Conservation (phyloP, 306 rosid species). For the Abrus pulchellus region DNA sequence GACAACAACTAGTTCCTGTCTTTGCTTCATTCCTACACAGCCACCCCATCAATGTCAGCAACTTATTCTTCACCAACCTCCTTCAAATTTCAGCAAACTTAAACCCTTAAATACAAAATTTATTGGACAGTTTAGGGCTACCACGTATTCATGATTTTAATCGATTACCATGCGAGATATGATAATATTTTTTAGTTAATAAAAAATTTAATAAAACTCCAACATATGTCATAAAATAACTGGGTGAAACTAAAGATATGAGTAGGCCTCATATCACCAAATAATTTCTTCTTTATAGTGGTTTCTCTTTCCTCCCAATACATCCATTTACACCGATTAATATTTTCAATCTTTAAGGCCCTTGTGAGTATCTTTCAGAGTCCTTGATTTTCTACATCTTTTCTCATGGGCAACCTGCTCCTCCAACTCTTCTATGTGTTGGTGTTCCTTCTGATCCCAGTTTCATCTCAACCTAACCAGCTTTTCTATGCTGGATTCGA, state of each 20-base stretch:
- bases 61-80: conserved; percentile 23
- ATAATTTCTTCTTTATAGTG: background rate
- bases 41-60: background rate
- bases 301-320: background rate
- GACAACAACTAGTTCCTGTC: conserved; percentile 1
- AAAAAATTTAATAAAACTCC: too few relatives aligned
- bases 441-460: conserved; percentile 49
- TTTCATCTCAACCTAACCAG: conserved; percentile 50
- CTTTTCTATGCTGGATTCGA: conserved; percentile 69
- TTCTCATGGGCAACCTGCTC: conserved; percentile 51
- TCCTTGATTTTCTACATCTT: background rate
- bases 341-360: background rate
- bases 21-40: background rate
- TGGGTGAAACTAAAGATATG: too few relatives aligned
- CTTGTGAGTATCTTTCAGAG: background rate
- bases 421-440: conserved; percentile 42
- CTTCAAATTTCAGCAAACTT: background rate
- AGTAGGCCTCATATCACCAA: too few relatives aligned
- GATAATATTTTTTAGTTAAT: too few relatives aligned
- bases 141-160: too few relatives aligned
- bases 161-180: too few relatives aligned
- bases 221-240: too few relatives aligned
- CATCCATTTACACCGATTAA: background rate
- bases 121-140: too few relatives aligned
- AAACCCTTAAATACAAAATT: too few relatives aligned